phyloP scores from a whole-genome alignment of 108 stramenopile genomes.

The Bacterosira constricta region DNA sequence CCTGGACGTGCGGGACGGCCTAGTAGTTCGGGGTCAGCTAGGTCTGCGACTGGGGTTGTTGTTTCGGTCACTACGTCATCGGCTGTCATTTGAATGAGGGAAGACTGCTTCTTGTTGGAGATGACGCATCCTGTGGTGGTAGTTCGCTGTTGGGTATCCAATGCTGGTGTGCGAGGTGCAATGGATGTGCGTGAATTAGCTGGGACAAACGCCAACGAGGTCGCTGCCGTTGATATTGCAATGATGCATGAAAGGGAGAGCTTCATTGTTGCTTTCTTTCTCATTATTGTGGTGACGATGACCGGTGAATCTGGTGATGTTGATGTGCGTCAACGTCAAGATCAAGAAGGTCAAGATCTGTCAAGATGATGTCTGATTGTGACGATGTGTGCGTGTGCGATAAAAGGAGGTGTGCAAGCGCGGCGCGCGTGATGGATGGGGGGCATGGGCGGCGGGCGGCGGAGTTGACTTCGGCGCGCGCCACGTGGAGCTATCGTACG shows the following conservation, averaged over 20 bases:
- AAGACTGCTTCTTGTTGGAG: neutral
- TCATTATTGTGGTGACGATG: neutral
- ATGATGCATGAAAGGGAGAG: slow-evolving; percentile 18
- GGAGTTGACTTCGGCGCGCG: no score
- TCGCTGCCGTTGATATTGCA: slow-evolving; percentile 4
- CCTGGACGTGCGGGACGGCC: slow-evolving; percentile 81
- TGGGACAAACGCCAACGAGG: slow-evolving; percentile 19
- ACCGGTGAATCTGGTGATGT: no score
- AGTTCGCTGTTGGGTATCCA: neutral
- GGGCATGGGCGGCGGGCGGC: no score
- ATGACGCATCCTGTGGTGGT: no score
- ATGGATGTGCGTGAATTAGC: neutral
- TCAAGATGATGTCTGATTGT: no score
- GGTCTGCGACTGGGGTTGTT: neutral
- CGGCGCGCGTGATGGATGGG: no score
- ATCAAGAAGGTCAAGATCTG: no score
- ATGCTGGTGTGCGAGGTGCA: slow-evolving; percentile 4
- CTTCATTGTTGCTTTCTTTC: slow-evolving; percentile 18
- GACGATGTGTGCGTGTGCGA: no score
- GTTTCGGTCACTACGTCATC: neutral
- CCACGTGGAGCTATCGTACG: no score
- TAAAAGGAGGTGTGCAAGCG: no score
- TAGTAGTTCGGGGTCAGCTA: slow-evolving; percentile 44
- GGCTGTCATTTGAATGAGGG: neutral
- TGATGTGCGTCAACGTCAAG: no score